A percentile compares a stretch with the other conserved stretches of the same genome.
phyloP scores from a whole-genome alignment of 2,329 filamentous ascomycete genomes.

The Falciphora oryzae region DNA sequence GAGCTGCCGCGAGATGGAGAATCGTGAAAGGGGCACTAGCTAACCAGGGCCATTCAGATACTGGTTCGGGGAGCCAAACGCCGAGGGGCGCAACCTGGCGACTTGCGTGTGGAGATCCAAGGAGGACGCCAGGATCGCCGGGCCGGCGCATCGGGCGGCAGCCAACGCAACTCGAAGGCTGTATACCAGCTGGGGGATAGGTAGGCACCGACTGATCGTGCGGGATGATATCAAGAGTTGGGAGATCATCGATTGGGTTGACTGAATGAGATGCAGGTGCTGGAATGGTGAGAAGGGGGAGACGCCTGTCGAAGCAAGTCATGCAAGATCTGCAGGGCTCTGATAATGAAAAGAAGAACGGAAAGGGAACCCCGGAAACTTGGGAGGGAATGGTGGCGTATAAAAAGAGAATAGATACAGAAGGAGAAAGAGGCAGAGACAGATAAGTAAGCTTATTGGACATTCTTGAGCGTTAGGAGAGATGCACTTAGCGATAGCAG shows the following conservation, averaged over 20 bases:
- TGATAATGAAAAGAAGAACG: neutral
- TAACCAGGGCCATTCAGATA: conserved; percentile 45
- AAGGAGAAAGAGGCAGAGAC: neutral
- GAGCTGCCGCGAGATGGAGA: neutral
- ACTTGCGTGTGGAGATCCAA: conserved; percentile 65
- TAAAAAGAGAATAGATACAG: neutral
- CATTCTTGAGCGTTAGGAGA: neutral
- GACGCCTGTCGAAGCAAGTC: too few species aligned
- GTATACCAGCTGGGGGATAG: conserved; percentile 64
- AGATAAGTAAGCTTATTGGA: neutral
- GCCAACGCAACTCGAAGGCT: conserved; percentile 58
- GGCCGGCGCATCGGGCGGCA: conserved; percentile 58
- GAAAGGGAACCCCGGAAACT: neutral
- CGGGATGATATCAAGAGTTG: conserved; percentile 59
- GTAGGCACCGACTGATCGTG: conserved; percentile 64
- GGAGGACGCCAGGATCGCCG: conserved; percentile 53
- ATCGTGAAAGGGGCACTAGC: neutral
- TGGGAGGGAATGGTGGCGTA: neutral
- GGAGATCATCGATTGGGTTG: conserved; percentile 54
- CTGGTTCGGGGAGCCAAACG: conserved; percentile 77
- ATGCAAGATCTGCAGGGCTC: too few species aligned
- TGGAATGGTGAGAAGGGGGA: neutral
- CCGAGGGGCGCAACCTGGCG: conserved; percentile 68
- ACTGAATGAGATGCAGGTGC: conserved; percentile 9
- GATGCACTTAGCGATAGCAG: neutral